These are phyloP conservation scores for Pleurotus sapidus DNA, from an alignment of 768 basidiomycete species.

Conservation along the genomic window DNA sequence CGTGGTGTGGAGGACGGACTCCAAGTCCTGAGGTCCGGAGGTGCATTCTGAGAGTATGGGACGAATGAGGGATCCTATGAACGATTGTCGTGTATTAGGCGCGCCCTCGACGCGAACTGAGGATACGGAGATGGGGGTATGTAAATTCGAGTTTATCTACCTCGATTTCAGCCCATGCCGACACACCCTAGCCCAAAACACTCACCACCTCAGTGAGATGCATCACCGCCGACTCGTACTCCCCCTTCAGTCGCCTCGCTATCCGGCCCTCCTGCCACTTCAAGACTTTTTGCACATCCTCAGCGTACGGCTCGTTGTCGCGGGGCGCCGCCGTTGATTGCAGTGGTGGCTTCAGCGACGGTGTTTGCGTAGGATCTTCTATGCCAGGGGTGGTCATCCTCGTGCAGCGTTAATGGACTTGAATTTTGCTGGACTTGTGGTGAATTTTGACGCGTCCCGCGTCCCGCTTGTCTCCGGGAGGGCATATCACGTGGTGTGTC, in stretches of 20 bases:
- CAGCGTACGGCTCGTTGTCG: constrained; percentile 50
- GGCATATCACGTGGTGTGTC: too few relatives aligned
- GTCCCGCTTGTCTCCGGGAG: too few relatives aligned
- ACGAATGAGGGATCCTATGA: constrained; percentile 75
- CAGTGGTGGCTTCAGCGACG: constrained; percentile 44
- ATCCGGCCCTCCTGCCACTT: constrained; percentile 80
- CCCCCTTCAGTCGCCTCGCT: constrained; percentile 62
- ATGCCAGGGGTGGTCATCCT: background rate
- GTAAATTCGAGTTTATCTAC: constrained; percentile 67
- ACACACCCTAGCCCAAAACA: background rate
- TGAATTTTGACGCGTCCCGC: too few relatives aligned
- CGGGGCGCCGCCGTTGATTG: constrained; percentile 51
- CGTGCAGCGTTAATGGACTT: too few relatives aligned
- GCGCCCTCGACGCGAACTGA: constrained; percentile 84
- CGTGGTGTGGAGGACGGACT: constrained; percentile 68
- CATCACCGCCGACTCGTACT: constrained; percentile 70
- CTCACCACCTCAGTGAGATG: constrained; percentile 65
- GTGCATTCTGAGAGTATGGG: constrained; percentile 44
- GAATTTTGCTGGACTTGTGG: too few relatives aligned
- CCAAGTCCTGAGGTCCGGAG: constrained; percentile 39
- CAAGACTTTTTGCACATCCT: constrained; percentile 51
- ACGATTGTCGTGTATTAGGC: constrained; percentile 67
- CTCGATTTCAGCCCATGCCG: background rate
- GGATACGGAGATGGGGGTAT: constrained; percentile 64
- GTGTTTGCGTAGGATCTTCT: background rate